These are phyloP conservation scores for Carallia pectinifolia DNA, from an alignment of 345 rosid genomes.

Conservation along the genomic window DNA sequence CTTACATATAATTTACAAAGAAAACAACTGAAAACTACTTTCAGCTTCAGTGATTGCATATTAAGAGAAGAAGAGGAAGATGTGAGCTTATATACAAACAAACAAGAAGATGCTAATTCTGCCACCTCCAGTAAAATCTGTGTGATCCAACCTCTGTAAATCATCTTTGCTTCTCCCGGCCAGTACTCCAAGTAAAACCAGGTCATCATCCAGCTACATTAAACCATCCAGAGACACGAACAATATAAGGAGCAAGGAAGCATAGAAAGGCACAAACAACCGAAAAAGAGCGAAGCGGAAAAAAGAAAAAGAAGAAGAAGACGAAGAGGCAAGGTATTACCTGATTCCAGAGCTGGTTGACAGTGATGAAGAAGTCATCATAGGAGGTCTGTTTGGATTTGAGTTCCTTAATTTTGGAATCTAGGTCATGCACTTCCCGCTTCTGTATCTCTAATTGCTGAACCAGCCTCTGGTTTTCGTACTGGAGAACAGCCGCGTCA, in stretches of 20 bases:
- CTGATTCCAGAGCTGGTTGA: slow-evolving; percentile 79
- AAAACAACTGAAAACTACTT: not conserved
- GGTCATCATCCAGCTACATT: slow-evolving; percentile 85
- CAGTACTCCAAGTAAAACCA: slow-evolving; percentile 65
- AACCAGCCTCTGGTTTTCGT: slow-evolving; percentile 79
- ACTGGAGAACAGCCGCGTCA: slow-evolving; percentile 73
- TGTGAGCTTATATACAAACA: not conserved
- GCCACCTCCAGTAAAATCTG: slow-evolving; percentile 51
- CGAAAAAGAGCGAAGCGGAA: not conserved
- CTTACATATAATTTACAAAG: not conserved
- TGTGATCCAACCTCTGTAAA: slow-evolving; percentile 44
- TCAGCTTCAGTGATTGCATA: not conserved
- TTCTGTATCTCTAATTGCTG: slow-evolving; percentile 76
- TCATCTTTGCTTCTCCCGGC: slow-evolving; percentile 57
- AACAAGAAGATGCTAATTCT: not conserved
- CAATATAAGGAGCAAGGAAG: not conserved
- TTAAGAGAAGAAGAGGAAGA: not conserved
- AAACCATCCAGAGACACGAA: slow-evolving; percentile 10
- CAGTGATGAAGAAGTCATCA: slow-evolving; percentile 55
- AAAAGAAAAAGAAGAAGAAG: too few species aligned
- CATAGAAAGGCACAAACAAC: not conserved
- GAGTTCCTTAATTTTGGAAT: slow-evolving; percentile 51
- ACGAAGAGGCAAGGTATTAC: slow-evolving; percentile 14
- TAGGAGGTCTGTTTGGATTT: slow-evolving; percentile 57
- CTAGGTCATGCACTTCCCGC: slow-evolving; percentile 64